Conservation (phyloP, 352 stramenopile species). For the Phytophthora cryptogea region DNA sequence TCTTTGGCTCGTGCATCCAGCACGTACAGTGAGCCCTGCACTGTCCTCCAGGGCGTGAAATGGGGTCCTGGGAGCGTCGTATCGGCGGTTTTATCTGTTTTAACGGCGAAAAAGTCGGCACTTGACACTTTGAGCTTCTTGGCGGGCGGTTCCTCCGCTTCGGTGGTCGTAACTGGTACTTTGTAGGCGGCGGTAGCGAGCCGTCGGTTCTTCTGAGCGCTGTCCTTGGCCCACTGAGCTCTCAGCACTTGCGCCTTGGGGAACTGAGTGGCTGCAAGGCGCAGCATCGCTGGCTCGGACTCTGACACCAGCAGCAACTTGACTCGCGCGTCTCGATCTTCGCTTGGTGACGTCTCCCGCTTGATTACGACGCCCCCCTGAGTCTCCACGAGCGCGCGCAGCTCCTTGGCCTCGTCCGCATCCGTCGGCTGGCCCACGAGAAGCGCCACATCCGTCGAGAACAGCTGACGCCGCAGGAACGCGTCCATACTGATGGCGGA, state of each 20-base stretch:
- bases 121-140: constrained; percentile 27
- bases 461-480: constrained; percentile 57
- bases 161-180: constrained; percentile 1
- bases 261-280: constrained; percentile 20
- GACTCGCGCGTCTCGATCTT: constrained; percentile 4
- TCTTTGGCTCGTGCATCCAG: constrained; percentile 47
- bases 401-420: constrained; percentile 7
- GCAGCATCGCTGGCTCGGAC: constrained; percentile 19
- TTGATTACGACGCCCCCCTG: constrained; percentile 44
- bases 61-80: constrained; percentile 26
- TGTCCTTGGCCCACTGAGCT: constrained; percentile 49
- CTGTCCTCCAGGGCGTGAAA: constrained; percentile 48
- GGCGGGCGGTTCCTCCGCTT: constrained; percentile 6
- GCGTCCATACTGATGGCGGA: constrained; percentile 60
- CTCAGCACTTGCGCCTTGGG: constrained; percentile 31
- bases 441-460: constrained; percentile 40
- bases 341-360: neutral
- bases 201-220: constrained; percentile 39
- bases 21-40: constrained; percentile 49
- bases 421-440: constrained; percentile 16
- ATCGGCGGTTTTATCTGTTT: neutral
- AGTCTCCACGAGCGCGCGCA: constrained; percentile 24
- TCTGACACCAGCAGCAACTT: constrained; percentile 34
- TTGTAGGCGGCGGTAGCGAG: constrained; percentile 33
- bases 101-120: constrained; percentile 16